phyloP scores from a whole-genome alignment of 352 stramenopile genomes.

The Pythium aquatile region DNA sequence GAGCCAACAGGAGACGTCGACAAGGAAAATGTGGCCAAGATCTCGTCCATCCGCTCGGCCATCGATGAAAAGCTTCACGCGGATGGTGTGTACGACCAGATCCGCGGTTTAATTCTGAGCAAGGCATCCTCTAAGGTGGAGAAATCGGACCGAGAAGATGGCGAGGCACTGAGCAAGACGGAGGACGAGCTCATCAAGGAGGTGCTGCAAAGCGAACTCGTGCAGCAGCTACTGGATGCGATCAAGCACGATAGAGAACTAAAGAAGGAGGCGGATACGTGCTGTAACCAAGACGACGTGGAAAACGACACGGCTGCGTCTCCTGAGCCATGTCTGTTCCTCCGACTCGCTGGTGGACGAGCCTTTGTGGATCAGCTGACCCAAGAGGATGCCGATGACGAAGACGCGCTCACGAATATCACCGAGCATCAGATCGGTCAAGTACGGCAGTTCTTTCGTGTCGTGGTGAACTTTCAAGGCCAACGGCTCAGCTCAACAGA shows the following conservation, averaged over 20 bases:
- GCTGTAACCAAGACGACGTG: neutral
- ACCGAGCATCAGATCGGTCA: constrained; percentile 39
- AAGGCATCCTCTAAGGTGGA: constrained; percentile 18
- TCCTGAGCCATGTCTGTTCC: constrained; percentile 35
- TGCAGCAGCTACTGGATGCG: constrained; percentile 60
- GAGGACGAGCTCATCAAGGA: constrained; percentile 48
- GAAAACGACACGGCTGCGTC: neutral
- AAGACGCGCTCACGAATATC: constrained; percentile 13
- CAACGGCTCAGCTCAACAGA: constrained; percentile 51
- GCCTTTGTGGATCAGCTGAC: constrained; percentile 77
- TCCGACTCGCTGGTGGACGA: constrained; percentile 53
- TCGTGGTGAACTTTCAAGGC: constrained; percentile 51
- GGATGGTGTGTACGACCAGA: constrained; percentile 76
- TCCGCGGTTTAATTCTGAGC: constrained; percentile 55
- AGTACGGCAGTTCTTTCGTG: constrained; percentile 50
- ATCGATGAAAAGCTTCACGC: constrained; percentile 77
- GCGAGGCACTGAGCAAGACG: neutral
- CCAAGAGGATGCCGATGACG: constrained; percentile 23
- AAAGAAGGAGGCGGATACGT: constrained; percentile 6
- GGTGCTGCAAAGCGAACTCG: constrained; percentile 69
- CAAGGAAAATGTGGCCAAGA: constrained; percentile 27
- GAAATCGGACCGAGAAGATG: constrained; percentile 23
- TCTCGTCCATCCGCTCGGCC: constrained; percentile 50
- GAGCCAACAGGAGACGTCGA: neutral
- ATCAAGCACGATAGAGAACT: constrained; percentile 38